A percentile compares a stretch with the other conserved stretches of the same genome.
Evolutionary conservation across 73 alveolate genomes (phyloP).

Genomic region (Tetrahymena borealis): DNA sequence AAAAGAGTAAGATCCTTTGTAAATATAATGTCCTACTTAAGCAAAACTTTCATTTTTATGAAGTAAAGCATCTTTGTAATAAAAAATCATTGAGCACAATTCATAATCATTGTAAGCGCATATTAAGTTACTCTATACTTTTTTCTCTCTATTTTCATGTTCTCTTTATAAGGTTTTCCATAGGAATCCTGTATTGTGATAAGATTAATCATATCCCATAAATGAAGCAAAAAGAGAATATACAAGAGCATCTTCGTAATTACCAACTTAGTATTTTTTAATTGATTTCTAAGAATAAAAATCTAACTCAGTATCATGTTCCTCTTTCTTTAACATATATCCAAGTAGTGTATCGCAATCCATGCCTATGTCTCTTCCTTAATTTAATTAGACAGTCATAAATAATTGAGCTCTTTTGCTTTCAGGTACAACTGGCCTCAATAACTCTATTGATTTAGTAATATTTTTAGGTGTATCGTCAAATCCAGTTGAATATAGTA

Average conservation of each 20-base stretch:
- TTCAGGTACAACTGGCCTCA: not conserved
- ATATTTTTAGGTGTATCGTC: not conserved
- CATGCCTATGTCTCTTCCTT: not conserved
- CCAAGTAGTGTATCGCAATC: not conserved
- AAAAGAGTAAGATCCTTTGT: not conserved
- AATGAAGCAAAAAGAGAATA: not conserved
- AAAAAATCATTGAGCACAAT: not conserved
- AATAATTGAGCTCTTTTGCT: not conserved
- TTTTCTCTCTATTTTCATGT: not conserved
- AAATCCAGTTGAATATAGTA: not conserved
- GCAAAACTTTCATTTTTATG: not conserved
- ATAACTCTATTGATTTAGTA: not conserved
- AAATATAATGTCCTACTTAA: not conserved
- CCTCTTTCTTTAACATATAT: not conserved
- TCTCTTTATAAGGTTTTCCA: not conserved
- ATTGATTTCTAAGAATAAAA: not conserved
- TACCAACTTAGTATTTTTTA: not conserved
- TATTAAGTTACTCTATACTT: not conserved
- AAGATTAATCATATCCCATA: not conserved
- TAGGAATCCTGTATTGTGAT: not conserved
- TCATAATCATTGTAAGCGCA: not conserved
- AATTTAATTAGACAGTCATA: not conserved
- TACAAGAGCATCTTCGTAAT: not conserved
- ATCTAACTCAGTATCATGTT: not conserved
- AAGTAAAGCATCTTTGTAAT: not conserved